phyloP scores from a whole-genome alignment of 306 rosid species.

The Dalbergia cultrata region DNA sequence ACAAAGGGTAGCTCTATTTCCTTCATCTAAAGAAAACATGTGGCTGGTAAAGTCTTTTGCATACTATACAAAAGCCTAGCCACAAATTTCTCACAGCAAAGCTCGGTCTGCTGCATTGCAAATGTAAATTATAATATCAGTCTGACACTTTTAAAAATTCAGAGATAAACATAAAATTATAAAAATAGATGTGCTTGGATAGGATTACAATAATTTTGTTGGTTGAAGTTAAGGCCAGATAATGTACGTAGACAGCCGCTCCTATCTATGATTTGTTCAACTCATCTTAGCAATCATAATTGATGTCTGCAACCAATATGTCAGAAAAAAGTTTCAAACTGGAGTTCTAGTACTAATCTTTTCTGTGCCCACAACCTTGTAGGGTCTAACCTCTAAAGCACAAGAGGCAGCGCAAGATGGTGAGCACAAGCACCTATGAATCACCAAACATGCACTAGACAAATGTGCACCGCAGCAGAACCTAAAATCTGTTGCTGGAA shows the following conservation, averaged over 20 bases:
- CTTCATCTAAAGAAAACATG: not conserved
- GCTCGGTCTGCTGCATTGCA: not conserved
- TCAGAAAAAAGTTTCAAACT: not conserved
- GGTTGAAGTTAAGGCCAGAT: not conserved
- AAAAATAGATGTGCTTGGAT: not conserved
- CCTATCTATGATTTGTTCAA: not conserved
- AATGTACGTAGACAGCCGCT: not conserved
- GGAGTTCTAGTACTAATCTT: not conserved
- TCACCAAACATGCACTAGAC: slow-evolving; percentile 27
- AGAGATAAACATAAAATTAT: too few species aligned
- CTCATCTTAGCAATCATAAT: not conserved
- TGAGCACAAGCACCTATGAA: slow-evolving; percentile 9
- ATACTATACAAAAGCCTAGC: not conserved
- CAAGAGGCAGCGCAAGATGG: not conserved
- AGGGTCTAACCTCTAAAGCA: not conserved
- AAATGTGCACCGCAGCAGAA: slow-evolving; percentile 23
- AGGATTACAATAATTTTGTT: not conserved
- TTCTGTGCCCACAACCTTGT: not conserved
- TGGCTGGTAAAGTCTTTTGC: not conserved
- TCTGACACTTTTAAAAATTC: not conserved
- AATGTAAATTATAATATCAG: not conserved
- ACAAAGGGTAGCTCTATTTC: too few species aligned
- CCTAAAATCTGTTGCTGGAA: slow-evolving; percentile 46
- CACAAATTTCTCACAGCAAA: not conserved
- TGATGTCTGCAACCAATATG: not conserved